Conservation (phyloP, 768 basidiomycete genomes). For the Lenzites betulinus region DNA sequence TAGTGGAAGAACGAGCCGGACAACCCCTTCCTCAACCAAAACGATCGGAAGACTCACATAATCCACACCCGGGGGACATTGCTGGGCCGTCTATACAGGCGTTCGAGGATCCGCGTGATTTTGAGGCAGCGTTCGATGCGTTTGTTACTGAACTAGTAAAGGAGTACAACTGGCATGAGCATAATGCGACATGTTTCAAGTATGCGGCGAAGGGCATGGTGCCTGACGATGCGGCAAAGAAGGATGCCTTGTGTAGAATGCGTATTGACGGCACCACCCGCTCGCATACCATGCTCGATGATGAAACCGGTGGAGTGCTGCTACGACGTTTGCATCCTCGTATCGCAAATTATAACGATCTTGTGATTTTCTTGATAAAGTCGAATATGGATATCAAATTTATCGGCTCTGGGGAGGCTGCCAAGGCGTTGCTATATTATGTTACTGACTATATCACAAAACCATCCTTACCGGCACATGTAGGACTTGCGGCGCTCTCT, state of each 20-base stretch:
- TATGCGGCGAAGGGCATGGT: constrained; percentile 14
- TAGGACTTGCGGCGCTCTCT: constrained; percentile 13
- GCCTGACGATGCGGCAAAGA: background rate
- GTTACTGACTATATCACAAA: constrained; percentile 44
- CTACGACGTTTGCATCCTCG: constrained; percentile 15
- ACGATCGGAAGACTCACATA: background rate
- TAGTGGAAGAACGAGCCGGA: background rate
- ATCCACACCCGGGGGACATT: background rate
- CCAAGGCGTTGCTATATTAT: constrained; percentile 38
- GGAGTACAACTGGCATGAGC: constrained; percentile 7
- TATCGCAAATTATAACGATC: constrained; percentile 6
- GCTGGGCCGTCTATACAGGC: background rate
- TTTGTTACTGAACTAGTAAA: background rate
- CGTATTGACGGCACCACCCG: constrained; percentile 13
- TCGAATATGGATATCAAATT: no score
- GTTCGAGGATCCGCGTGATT: background rate
- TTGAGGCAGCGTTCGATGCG: background rate
- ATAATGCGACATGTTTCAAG: constrained; percentile 20
- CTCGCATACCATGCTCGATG: constrained; percentile 1
- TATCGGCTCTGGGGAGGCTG: constrained; percentile 36
- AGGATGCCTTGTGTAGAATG: constrained; percentile 11
- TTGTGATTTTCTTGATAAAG: constrained; percentile 15
- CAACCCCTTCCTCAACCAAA: background rate
- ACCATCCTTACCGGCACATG: constrained; percentile 24
- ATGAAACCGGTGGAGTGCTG: constrained; percentile 1